phyloP scores from a whole-genome alignment of 306 rosid genomes.

The Neltuma alba region DNA sequence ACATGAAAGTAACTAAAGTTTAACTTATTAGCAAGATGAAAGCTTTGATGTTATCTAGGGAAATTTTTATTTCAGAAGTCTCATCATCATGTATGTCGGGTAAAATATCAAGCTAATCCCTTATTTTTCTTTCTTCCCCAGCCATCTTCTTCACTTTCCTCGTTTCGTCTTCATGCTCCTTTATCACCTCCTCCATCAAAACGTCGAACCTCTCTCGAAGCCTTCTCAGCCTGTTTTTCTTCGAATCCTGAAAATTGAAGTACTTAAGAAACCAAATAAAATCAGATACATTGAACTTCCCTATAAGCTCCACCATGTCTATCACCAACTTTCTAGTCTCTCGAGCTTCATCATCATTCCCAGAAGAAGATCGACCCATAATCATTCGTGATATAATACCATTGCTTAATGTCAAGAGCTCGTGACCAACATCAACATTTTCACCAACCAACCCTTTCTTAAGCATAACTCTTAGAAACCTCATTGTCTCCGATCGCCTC shows the following conservation, averaged over 20 bases:
- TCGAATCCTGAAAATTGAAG: conserved; percentile 45
- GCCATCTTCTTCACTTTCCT: not conserved
- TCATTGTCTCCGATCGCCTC: conserved; percentile 36
- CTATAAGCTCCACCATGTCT: conserved; percentile 35
- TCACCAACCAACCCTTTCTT: conserved; percentile 30
- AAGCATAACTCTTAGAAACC: conserved; percentile 18
- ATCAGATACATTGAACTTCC: conserved; percentile 48
- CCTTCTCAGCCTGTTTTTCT: conserved; percentile 35
- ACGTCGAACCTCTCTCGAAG: conserved; percentile 41
- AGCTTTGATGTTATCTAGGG: conserved; percentile 62
- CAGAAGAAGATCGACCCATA: conserved; percentile 40
- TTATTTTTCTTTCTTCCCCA: conserved; percentile 13
- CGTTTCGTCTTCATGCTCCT: conserved; percentile 47
- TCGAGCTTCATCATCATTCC: conserved; percentile 40
- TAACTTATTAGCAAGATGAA: conserved; percentile 56
- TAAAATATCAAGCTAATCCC: conserved; percentile 57
- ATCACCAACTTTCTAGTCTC: conserved; percentile 40
- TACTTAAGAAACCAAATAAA: conserved; percentile 49
- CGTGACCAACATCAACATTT: conserved; percentile 43
- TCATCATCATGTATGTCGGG: conserved; percentile 49
- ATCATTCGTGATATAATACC: conserved; percentile 52
- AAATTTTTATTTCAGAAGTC: conserved; percentile 46
- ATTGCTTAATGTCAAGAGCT: conserved; percentile 36
- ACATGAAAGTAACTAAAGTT: not conserved
- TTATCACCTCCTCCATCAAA: conserved; percentile 49